phyloP scores from a whole-genome alignment of 345 rosid species.

The Moringa oleifera region DNA sequence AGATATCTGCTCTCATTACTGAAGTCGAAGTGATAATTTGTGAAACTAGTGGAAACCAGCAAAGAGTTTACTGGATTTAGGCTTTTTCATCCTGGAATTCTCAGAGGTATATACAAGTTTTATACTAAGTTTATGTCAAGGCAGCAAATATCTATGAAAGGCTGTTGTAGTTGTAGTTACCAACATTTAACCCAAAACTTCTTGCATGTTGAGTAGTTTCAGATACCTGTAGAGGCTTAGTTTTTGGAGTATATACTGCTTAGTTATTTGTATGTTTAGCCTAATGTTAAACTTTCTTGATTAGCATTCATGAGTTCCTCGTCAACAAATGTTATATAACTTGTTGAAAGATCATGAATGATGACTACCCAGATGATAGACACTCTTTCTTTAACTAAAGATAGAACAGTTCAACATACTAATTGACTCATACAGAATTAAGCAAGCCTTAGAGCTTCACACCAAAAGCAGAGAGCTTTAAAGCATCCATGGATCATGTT shows the following conservation, averaged over 20 bases:
- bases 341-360: not conserved
- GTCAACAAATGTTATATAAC: not conserved
- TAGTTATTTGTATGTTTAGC: not conserved
- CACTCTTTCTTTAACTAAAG: too few species aligned
- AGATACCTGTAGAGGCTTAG: not conserved
- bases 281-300: too few species aligned
- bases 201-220: not conserved
- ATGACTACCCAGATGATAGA: too few species aligned
- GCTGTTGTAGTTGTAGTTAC: not conserved
- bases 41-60: too few species aligned
- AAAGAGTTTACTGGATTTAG: too few species aligned
- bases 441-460: too few species aligned
- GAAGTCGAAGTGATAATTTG: conserved; percentile 8
- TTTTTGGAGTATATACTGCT: not conserved
- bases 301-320: too few species aligned
- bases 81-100: not conserved
- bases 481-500: too few species aligned
- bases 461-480: too few species aligned
- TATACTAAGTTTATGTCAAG: not conserved
- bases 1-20: conserved; percentile 10
- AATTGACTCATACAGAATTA: too few species aligned
- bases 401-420: too few species aligned
- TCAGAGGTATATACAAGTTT: not conserved
- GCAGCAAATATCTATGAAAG: not conserved
- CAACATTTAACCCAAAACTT: not conserved